Percentiles rank a stretch among this genome's conserved stretches.
phyloP scores from a whole-genome alignment of 805 yeast genomes.

The Scheffersomyces spartinae region DNA sequence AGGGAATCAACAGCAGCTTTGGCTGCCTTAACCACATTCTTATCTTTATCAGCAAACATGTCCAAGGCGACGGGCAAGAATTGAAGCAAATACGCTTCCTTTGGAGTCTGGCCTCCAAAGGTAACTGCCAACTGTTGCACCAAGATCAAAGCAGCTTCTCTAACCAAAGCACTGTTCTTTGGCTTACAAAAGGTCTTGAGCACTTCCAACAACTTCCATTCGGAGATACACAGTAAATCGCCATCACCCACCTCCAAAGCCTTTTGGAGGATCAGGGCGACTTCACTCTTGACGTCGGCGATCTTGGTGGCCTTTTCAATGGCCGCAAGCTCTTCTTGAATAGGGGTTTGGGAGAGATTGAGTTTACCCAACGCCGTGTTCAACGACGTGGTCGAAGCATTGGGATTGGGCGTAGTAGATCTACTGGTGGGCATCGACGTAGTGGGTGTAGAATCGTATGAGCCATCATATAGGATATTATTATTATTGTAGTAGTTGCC shows the following conservation, averaged over 20 bases:
- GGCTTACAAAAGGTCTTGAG: conserved; percentile 57
- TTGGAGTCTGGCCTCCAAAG: conserved; percentile 58
- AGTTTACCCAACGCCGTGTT: conserved; percentile 56
- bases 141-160: conserved; percentile 67
- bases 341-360: conserved; percentile 48
- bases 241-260: conserved; percentile 24
- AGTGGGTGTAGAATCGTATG: conserved; percentile 11
- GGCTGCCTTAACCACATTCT: conserved; percentile 77
- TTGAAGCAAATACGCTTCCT: conserved; percentile 61
- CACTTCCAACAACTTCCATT: conserved; percentile 57
- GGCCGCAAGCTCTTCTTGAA: conserved; percentile 43
- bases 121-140: conserved; percentile 45
- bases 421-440: conserved; percentile 26
- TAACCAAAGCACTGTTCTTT: conserved; percentile 59
- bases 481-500: too few relatives aligned
- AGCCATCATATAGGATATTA: conserved; percentile 1
- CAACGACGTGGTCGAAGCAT: conserved; percentile 56
- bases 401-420: conserved; percentile 20
- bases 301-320: conserved; percentile 41
- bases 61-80: conserved; percentile 59
- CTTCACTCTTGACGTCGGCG: conserved; percentile 44
- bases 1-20: conserved; percentile 64
- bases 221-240: conserved; percentile 32
- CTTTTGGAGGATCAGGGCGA: conserved; percentile 38
- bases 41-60: conserved; percentile 76